Evolutionary conservation across 2,329 filamentous ascomycete species (phyloP), one percentile per base, ranked within the genome.

Genomic region (Pseudonectria buxi): DNA sequence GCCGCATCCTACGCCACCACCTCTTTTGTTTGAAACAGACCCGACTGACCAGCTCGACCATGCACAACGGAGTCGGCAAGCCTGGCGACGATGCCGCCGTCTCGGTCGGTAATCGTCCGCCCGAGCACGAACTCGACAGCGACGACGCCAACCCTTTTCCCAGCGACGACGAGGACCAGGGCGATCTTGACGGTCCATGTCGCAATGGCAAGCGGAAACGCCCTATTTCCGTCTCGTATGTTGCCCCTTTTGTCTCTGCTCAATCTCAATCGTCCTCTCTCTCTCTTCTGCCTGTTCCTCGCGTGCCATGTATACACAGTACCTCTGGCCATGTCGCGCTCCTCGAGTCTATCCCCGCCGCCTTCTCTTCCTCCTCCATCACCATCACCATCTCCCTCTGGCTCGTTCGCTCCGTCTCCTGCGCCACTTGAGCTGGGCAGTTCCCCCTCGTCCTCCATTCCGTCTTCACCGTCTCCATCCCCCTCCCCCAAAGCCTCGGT

Each of bases 171-270:
- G 68, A 72, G 28, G 65, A 67, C 38, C 65, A 69, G 39, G 63
- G 64, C 35, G 54, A 62, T 31, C 65, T 71, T 33, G 53, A 59
- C 22, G 49, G 40, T 27, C 37, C 51, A 18, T 50, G 48, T 41
- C 54, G 53, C 39, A 50, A 47, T 14, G 56, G 71, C 39, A 80
- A 80, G 58, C 71, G 76, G 43, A 80, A 78, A 56, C 67, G 76
- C 39, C 72, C 73, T 40, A 67, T 77, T 32, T 77, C 74, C 40
- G 74, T 78, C 41, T 78, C 74, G 74, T 78, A 68, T 45, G 50
- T 51, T 38, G 41, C 44, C 22, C 40, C 32, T 24, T 39, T 32
- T 39, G n/a, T 32, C 15, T 35, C 22, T 28, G 40, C 39, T 45
- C 41, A 27, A 36, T 44, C 29, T 45, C 30, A 30, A 28, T 40